Evolutionary conservation across 495 filamentous ascomycete genomes (phyloP).

Genomic region (Aspergillus kassunensis): DNA sequence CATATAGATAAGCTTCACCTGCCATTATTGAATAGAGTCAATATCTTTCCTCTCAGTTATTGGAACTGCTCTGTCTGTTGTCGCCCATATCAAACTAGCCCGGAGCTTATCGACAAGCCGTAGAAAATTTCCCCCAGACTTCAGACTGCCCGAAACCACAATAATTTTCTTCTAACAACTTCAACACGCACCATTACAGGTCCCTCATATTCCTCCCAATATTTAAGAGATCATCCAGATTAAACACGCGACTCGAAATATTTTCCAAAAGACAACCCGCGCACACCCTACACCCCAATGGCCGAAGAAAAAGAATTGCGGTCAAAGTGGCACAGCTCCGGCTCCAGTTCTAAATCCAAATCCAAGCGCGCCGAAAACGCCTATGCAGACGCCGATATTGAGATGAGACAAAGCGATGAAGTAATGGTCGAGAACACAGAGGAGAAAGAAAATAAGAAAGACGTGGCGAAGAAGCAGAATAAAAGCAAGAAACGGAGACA

Average conservation of each 20-base stretch:
- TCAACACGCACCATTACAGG: neutral
- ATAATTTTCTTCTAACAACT: neutral
- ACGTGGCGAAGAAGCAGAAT: neutral
- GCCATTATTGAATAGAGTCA: no score
- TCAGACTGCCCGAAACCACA: no score
- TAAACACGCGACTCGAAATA: neutral
- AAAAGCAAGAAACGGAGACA: slow-evolving; percentile 13
- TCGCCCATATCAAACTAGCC: neutral
- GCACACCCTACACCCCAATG: neutral
- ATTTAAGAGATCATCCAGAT: neutral
- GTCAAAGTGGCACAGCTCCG: neutral
- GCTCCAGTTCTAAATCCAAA: no score
- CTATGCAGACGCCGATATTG: neutral
- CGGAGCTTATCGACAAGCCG: slow-evolving; percentile 23
- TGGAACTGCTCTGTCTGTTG: no score
- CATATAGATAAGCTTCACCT: neutral
- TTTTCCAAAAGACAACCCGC: neutral
- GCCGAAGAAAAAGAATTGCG: slow-evolving; percentile 7
- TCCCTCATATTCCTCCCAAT: neutral
- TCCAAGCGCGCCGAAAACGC: slow-evolving; percentile 13
- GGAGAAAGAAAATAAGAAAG: neutral
- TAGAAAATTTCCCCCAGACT: slow-evolving; percentile 29
- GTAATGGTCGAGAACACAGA: neutral
- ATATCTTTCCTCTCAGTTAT: neutral
- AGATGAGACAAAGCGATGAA: neutral